Base-by-base conservation (phyloP, 176 grass and related monocot genomes). In the Saccharum officinarum region DNA sequence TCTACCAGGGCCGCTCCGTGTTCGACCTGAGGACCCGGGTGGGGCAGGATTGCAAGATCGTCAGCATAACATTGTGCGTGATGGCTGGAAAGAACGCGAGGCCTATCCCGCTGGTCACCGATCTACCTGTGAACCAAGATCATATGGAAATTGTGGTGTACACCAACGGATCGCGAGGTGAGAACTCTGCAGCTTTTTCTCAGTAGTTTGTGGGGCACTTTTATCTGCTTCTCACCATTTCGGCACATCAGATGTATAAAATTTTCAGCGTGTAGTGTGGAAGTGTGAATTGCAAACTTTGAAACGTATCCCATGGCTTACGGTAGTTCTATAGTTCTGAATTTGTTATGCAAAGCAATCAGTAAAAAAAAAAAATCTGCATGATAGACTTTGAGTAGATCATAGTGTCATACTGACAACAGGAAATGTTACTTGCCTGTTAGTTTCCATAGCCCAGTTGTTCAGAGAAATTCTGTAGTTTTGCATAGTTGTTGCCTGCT, bases 51-150 rank as follows among this genome's bases (percentile, higher is more conserved):
- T 47, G 12, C 2, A 1, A 6, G 37, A 4, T 3, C 4, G 17
- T 3, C 10, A 18, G 13, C 57, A 7, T 69, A 1, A 31, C 71
- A 76, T 8, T 76, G 37, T 87, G 71, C n/a, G 15, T 82, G 4
- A 5, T 46, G 31, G 71, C 62, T 0, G 86, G 86, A 14, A 6
- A 3, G 46, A 18, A 22, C 20, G 86, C 47, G 3, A 65, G 38
- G 86, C 38, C 18, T 0, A 87, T 49, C 15, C 86, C 86, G 37
- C 71, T 87, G 9, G 8, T 55, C 62, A 17, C 23, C 5, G 49
- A 82, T 63, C 71, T 87, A 22, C 85, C 71, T 54, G 36, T 18
- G 46, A 18, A 16, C 13, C 5, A 20, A 0, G 5, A 18, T 12
- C 3, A 14, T 3, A 59, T 82, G 47, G 49, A 33, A 6, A 14